Evolutionary conservation across 2,329 filamentous ascomycete genomes (phyloP), one percentile per base, ranked within the genome.

Genomic region (Sclerotinia subarctica): DNA sequence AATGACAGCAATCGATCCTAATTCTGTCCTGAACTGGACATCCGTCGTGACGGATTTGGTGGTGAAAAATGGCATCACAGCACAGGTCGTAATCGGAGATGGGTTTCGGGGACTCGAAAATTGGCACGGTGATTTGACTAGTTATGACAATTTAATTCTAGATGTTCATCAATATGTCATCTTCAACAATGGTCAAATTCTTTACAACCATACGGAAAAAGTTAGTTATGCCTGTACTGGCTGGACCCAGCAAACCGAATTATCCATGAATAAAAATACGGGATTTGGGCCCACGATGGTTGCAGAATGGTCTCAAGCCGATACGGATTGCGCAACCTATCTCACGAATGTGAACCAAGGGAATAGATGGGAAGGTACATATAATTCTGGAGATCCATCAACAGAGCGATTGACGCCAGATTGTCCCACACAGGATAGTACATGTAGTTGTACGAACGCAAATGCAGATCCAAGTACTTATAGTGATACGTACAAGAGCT

Each of bases 141-240:
- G 85, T 29, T 85, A 91, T 76, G 83, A 89, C 58, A 86, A 89
- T 71, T 83, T 98, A 72, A 86, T 96, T 24, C 87, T 99, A n/a
- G 95, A 99, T 79, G 95, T 96, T 49, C 95, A 99, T 80, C 94
- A 98, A 79, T 99, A 99, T 79, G 92, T 96, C 76, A 97, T 97
- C 79, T 99, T 99, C 85, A 97, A 99, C 83, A 87, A 87, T 51
- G 88, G 90, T 72, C 92, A 96, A 79, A 90, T 99, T 76, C 86
- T 87, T 59, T 89, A 90, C 76, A 89, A 89, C 67, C 95, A 98
- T 81, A 84, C 89, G 67, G 85, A 89, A 72, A 97, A 97, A 81
- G 85, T 98, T 68, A 83, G 90, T 69, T 96, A 96, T 77, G 93
- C 94, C 5, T 99, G 95, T 81, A 82, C 85, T 24, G 93, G 88